These are phyloP conservation scores for Centaurea solstitialis DNA, from an alignment of 129 eudicot genomes.

Conservation along the genomic window DNA sequence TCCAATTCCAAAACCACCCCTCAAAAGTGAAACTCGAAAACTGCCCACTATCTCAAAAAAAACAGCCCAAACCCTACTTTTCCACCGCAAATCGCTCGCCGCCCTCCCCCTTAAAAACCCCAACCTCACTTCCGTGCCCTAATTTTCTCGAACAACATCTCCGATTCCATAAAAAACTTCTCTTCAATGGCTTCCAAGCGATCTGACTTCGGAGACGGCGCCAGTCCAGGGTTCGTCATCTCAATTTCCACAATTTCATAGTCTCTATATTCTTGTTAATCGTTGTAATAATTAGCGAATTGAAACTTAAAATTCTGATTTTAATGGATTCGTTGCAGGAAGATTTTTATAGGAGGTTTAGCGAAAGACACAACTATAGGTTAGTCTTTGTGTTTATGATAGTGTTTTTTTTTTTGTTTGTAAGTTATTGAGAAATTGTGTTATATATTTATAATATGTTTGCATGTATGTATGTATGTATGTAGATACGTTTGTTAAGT, in stretches of 20 bases:
- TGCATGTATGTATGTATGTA: not conserved
- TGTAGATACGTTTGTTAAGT: constrained; percentile 70
- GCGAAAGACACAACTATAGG: constrained; percentile 83
- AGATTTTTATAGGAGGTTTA: constrained; percentile 88
- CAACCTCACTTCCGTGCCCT: constrained; percentile 9
- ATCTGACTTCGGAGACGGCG: constrained; percentile 75
- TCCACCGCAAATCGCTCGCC: constrained; percentile 21
- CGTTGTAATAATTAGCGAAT: not conserved
- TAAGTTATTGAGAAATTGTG: not conserved
- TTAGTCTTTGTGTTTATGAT: constrained; percentile 13
- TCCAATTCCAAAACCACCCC: too few relatives aligned
- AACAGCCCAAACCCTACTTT: constrained; percentile 23
- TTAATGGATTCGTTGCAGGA: constrained; percentile 42
- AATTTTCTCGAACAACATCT: not conserved
- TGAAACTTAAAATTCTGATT: not conserved
- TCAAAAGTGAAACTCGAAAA: too few relatives aligned
- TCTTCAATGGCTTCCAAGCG: constrained; percentile 71
- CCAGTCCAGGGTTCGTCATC: constrained; percentile 83
- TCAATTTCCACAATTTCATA: not conserved
- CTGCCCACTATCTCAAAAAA: not conserved
- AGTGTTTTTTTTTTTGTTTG: not conserved
- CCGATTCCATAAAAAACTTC: not conserved
- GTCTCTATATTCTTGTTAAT: not conserved
- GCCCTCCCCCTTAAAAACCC: constrained; percentile 11
- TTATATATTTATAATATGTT: not conserved